A percentile compares a stretch with the other conserved stretches of the same genome.
Conservation (phyloP, 208 protist genomes). For the Wallacemonas sp. region DNA sequence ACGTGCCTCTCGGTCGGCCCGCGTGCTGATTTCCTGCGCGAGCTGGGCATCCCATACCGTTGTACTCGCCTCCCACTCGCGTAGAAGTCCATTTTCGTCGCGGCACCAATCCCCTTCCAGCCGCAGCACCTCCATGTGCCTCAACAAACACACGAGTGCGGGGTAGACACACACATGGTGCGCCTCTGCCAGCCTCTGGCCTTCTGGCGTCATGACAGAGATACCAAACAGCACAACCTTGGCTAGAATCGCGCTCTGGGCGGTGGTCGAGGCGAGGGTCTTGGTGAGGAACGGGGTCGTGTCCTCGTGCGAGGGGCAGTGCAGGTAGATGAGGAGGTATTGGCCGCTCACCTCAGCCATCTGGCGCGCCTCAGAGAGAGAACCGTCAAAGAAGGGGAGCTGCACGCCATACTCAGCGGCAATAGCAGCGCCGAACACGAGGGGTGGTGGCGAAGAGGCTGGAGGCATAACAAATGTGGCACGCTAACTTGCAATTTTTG, state of each 20-base stretch:
- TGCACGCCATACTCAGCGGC: constrained; percentile 38
- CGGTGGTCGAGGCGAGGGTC: constrained; percentile 43
- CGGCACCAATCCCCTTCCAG: constrained; percentile 50
- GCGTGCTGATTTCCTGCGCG: constrained; percentile 62
- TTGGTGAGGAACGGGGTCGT: constrained; percentile 56
- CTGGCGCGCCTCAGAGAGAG: constrained; percentile 57
- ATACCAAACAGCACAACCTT: constrained; percentile 59
- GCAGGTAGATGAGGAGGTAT: constrained; percentile 81
- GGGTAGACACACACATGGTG: constrained; percentile 63
- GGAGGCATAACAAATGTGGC: not conserved
- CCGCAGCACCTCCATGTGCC: constrained; percentile 48
- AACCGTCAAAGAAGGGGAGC: constrained; percentile 58
- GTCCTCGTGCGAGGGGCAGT: constrained; percentile 76
- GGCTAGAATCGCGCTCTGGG: constrained; percentile 45
- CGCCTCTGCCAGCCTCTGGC: constrained; percentile 45
- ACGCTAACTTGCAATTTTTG: too few relatives aligned
- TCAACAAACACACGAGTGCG: constrained; percentile 58
- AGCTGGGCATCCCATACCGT: constrained; percentile 61
- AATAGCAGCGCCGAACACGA: constrained; percentile 30
- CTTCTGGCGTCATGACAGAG: constrained; percentile 48
- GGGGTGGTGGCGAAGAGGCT: not conserved
- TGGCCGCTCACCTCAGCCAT: constrained; percentile 35
- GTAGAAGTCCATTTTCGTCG: constrained; percentile 35
- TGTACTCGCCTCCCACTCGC: constrained; percentile 48
- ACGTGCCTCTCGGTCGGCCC: constrained; percentile 58